Evolutionary conservation across 73 alveolate genomes (phyloP), one percentile per base, ranked within the genome.

Genomic region (Paramecium pentaurelia): DNA sequence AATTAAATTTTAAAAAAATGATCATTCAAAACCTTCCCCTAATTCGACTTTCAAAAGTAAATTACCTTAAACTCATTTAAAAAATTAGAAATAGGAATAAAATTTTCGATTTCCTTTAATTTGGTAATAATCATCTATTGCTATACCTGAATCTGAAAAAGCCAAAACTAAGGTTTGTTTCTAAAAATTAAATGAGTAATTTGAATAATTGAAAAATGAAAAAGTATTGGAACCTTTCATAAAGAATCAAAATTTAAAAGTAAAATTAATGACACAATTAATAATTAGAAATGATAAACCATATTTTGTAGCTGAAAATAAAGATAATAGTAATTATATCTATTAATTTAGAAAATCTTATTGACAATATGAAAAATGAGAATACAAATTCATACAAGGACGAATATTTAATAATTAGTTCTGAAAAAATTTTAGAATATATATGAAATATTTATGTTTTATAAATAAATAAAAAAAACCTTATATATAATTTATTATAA

Each of bases 351-450:
- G 84, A 64, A 64, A 28, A 64, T 64, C 47, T 64, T 5, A 64
- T 64, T 32, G 84, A 64, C 28, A 64, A 64, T 64, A 64, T 64
- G 84, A 64, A 64, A 64, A 64, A 64, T 64, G 84, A 64, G 27
- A 28, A 64, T 64, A 64, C 45, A 64, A 64, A 64, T 64, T 34
- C 28, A 0, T 25, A 18, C 27, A 64, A 64, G 3, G 84, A 64
- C 28, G 84, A 64, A 27, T 64, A 64, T 14, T 64, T 64, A 8
- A 64, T 64, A 8, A 51, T 64, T 64, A 34, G 84, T 32, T 28
- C 8, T 32, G 54, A 64, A 1, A 32, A 64, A 64, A 64, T 64
- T 11, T 32, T 64, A 64, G 47, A 64, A 4, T 64, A 64, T 34
- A 64, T 64, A 32, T 64, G 84, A 64, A 18, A 16, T 3, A 54